Percentiles rank a stretch among this genome's conserved stretches.
Evolutionary conservation across 306 rosid species (phyloP).

Genomic region (Macrotyloma uniflorum): DNA sequence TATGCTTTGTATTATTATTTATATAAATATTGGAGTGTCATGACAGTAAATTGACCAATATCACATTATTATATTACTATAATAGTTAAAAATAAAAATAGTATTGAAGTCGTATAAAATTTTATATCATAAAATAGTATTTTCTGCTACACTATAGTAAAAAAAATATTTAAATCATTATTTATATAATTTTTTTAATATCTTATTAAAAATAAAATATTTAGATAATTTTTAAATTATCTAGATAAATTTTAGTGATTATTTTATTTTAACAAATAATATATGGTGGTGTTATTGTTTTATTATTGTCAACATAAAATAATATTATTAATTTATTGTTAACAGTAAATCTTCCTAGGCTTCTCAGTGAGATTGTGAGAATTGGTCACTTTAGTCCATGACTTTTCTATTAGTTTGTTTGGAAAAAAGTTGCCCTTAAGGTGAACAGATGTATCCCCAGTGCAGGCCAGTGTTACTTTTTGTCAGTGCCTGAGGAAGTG

Average conservation of each 20-base stretch:
- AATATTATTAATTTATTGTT: background rate
- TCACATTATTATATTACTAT: background rate
- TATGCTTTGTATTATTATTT: background rate
- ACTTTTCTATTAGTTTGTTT: background rate
- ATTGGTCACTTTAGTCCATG: background rate
- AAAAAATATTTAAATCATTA: background rate
- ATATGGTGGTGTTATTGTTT: background rate
- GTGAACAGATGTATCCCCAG: background rate
- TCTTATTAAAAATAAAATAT: background rate
- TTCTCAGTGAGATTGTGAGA: background rate
- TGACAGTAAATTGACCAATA: background rate
- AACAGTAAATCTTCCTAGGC: background rate
- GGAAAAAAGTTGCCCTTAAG: background rate
- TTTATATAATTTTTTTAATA: background rate
- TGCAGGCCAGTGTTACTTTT: background rate
- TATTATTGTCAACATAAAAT: background rate
- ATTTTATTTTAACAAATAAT: background rate
- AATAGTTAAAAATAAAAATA: constrained; percentile 1
- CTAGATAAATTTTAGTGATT: background rate
- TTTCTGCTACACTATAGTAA: background rate
- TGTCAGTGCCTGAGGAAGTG: background rate
- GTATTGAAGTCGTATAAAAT: background rate
- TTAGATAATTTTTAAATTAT: background rate
- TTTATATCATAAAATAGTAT: background rate
- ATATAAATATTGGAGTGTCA: background rate